Evolutionary conservation across 768 basidiomycete species (phyloP).

Genomic region (Lyophyllum shimeji): DNA sequence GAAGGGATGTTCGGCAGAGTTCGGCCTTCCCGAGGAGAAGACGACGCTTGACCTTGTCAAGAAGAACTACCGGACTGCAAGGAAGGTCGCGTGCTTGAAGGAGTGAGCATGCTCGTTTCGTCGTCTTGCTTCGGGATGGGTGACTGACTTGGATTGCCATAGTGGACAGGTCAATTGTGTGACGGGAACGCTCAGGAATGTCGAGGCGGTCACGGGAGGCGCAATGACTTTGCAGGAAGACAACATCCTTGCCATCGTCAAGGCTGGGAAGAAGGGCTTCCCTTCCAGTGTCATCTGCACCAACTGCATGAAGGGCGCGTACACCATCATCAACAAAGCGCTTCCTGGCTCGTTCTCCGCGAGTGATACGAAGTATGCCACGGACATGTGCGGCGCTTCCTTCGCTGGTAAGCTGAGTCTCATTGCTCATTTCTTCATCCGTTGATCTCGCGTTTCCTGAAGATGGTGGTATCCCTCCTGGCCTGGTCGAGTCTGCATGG

Average conservation of each 20-base stretch:
- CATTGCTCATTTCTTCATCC: neutral
- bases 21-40: conserved; percentile 22
- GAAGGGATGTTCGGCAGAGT: conserved; percentile 43
- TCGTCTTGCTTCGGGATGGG: too few species aligned
- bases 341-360: conserved; percentile 31
- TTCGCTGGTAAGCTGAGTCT: conserved; percentile 36
- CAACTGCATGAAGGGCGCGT: conserved; percentile 45
- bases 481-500: conserved; percentile 13
- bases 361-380: conserved; percentile 21
- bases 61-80: conserved; percentile 43
- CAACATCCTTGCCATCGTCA: conserved; percentile 23
- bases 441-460: neutral
- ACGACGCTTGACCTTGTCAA: conserved; percentile 33
- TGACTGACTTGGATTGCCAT: neutral
- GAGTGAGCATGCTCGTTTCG: conserved; percentile 56
- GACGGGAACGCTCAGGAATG: conserved; percentile 45
- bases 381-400: conserved; percentile 36
- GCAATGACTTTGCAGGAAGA: conserved; percentile 26
- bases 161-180: conserved; percentile 44
- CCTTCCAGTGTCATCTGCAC: conserved; percentile 39
- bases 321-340: conserved; percentile 28
- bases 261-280: conserved; percentile 24
- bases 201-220: conserved; percentile 42
- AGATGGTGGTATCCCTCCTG: conserved; percentile 23
- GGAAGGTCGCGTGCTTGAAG: conserved; percentile 51